Base-by-base conservation (phyloP, 371 early-diverging fungal species). In the Mucor irregularis region DNA sequence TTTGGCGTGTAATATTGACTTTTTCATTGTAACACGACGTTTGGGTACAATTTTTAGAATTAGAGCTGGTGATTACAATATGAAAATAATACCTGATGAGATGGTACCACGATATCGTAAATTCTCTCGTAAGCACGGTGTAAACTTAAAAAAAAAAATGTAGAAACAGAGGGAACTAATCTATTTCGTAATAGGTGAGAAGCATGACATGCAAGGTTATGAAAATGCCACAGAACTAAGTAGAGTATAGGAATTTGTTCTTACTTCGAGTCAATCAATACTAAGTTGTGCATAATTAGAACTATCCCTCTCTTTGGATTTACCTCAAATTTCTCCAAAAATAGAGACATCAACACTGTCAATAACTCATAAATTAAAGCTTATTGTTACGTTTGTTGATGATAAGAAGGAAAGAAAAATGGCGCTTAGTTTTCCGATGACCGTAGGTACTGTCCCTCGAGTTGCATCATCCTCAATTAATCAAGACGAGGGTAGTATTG, bases 341-440 rank as follows among this genome's bases (percentile, higher is more conserved):
- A 46, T 55, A 33, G 21, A 49, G 5, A 45, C 55, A 16, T 24
- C n/a, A 22, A 53, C 44, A 33, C 29, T 64, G 34, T 29, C 49
- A 44, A 59, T 64, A 26, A 26, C 24, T 16, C 64, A 64, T 45
- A 53, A 50, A 50, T 42, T 64, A 35, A 39, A 49, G 8, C 21
- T 64, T 14, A 33, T 55, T 30, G 14, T 64, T 10, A 43, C 25
- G 3, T 64, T 64, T 19, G 33, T 31, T 26, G 51, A 58, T 30
- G 33, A 31, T 16, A 38, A 25, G 26, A 38, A 51, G 21, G 59
- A 64, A 29, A 38, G 45, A 40, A 24, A 50, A 13, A 64, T 64
- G 64, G 49, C 59, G 4, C 37, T 64, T 9, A 64, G 64, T 34
- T 64, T 64, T 31, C 59, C 56, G 0, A 34, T 64, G 7, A 26